Evolutionary conservation across 495 filamentous ascomycete genomes (phyloP).

Genomic region (Aspergillus indologenus): DNA sequence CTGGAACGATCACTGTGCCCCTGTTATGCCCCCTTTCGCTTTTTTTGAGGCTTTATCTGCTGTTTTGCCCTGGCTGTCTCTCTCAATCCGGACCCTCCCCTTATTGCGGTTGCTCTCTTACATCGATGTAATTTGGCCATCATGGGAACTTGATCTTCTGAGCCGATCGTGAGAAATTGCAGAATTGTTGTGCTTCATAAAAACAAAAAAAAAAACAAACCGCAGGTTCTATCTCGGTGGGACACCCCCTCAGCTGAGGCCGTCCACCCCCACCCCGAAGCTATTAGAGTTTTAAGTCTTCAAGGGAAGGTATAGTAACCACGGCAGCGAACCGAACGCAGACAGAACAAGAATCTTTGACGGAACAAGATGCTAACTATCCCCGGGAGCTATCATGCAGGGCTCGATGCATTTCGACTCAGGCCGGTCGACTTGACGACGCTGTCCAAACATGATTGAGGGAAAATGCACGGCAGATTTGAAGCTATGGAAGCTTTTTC

Average conservation of each 20-base stretch:
- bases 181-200: not conserved
- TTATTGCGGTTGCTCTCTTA: not conserved
- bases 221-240: not conserved
- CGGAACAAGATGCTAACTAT: not conserved
- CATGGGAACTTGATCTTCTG: not conserved
- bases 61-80: not conserved
- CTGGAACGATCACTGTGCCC: conserved; percentile 1
- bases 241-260: not conserved
- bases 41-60: not conserved
- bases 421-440: too few species aligned
- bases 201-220: not conserved
- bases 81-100: not conserved
- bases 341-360: not conserved
- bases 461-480: too few species aligned
- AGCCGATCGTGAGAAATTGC: not conserved
- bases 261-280: not conserved
- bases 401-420: not conserved
- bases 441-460: too few species aligned
- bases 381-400: not conserved
- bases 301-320: not conserved
- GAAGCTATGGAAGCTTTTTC: too few species aligned
- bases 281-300: not conserved
- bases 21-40: not conserved
- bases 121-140: conserved; percentile 2
- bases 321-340: not conserved